Conservation (phyloP, 495 filamentous ascomycete genomes). For the Cercophora scortea region DNA sequence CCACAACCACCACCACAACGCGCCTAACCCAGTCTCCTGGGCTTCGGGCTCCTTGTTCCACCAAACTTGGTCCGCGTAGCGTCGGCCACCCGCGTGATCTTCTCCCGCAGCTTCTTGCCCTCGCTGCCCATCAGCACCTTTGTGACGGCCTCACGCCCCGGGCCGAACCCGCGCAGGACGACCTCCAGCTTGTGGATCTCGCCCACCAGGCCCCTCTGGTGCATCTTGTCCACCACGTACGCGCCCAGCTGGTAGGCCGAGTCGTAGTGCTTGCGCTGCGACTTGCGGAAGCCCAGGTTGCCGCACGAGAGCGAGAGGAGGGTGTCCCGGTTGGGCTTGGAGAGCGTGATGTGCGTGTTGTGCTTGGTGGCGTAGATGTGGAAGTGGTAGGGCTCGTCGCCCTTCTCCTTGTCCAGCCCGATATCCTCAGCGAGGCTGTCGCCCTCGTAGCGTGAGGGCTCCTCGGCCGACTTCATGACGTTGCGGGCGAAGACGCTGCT, state of each 20-base stretch:
- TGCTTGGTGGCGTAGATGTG: slow-evolving; percentile 83
- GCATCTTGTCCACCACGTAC: slow-evolving; percentile 68
- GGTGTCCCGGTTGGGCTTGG: slow-evolving; percentile 66
- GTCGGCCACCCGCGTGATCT: slow-evolving; percentile 72
- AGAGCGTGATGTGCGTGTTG: slow-evolving; percentile 88
- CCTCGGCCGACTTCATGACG: neutral
- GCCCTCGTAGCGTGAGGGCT: neutral
- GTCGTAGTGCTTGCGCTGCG: slow-evolving; percentile 71
- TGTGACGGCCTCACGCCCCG: slow-evolving; percentile 75
- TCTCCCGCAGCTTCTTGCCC: slow-evolving; percentile 60
- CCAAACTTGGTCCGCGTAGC: slow-evolving; percentile 88
- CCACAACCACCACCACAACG: neutral
- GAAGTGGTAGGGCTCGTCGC: slow-evolving; percentile 62
- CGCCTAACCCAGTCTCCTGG: slow-evolving; percentile 69
- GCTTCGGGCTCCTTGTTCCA: slow-evolving; percentile 75
- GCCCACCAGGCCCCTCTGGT: slow-evolving; percentile 58
- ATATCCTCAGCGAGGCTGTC: slow-evolving; percentile 11
- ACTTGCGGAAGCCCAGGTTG: slow-evolving; percentile 80
- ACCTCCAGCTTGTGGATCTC: slow-evolving; percentile 66
- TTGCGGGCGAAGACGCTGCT: neutral
- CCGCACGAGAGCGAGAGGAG: slow-evolving; percentile 71
- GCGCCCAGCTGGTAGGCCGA: slow-evolving; percentile 85
- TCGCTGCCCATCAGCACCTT: slow-evolving; percentile 85
- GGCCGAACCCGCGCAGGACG: slow-evolving; percentile 72
- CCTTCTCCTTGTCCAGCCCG: slow-evolving; percentile 13